phyloP scores from a whole-genome alignment of 75 land plant genomes.

The Adiantum capillusveneris region DNA sequence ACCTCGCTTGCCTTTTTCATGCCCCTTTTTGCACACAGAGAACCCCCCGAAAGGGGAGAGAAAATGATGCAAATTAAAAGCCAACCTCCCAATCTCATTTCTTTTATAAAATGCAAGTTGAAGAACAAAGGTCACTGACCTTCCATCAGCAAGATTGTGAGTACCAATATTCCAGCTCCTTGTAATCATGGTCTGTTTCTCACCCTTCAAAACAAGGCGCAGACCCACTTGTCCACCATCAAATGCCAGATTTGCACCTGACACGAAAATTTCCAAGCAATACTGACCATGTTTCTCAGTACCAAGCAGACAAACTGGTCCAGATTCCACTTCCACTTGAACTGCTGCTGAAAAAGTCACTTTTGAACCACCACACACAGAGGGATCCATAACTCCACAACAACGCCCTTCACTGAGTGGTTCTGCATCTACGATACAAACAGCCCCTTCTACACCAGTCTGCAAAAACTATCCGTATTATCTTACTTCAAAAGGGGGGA shows the following conservation, averaged over 20 bases:
- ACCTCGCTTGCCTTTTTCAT: no score
- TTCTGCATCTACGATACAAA: slow-evolving; percentile 94
- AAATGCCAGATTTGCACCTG: slow-evolving; percentile 95
- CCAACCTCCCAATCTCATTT: no score
- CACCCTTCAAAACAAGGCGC: slow-evolving; percentile 78
- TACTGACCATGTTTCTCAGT: slow-evolving; percentile 65
- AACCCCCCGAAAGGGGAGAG: no score
- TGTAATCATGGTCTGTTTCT: slow-evolving; percentile 75
- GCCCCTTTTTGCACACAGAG: no score
- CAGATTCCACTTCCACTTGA: slow-evolving; percentile 94
- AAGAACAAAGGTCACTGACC: slow-evolving; percentile 33
- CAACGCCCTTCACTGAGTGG: slow-evolving; percentile 66
- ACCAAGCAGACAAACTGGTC: slow-evolving; percentile 95
- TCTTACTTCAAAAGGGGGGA: no score
- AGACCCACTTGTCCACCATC: slow-evolving; percentile 99
- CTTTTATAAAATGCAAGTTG: neutral
- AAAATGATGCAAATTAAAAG: no score
- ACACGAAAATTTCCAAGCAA: slow-evolving; percentile 89
- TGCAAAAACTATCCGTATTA: no score
- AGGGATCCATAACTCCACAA: slow-evolving; percentile 76
- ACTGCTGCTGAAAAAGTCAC: slow-evolving; percentile 82
- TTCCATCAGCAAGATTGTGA: slow-evolving; percentile 94
- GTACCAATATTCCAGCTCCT: slow-evolving; percentile 85
- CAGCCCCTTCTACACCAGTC: slow-evolving; percentile 87
- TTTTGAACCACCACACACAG: slow-evolving; percentile 63